Base-by-base conservation (phyloP, 2,329 filamentous ascomycete species). In the Beauveria sp. region DNA sequence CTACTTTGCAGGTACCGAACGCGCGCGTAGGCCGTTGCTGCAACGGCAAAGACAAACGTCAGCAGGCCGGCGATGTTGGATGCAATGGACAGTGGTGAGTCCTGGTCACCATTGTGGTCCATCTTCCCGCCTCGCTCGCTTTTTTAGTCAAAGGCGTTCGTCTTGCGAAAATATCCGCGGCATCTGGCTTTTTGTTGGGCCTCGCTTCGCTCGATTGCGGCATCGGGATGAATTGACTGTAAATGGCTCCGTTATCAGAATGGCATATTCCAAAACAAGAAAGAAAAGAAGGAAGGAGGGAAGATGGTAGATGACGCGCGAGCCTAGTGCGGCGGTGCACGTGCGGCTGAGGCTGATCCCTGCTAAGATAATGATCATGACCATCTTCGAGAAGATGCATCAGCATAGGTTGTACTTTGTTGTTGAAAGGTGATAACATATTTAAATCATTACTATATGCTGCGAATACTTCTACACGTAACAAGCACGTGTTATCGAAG, bases 1-100 rank as follows among this genome's bases (percentile, higher is more conserved):
- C 77, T 78, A 64, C 78, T 78, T 43, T 75, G 76, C 26, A 81
- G 68, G 62, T 79, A 79, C 8, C 71, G 76, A 52, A 81, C 65
- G 40, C 77, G 75, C 5, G 73, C 77, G 61, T 78, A 80, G n/a
- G 71, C 65, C 0, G 77, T 73, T 2, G 77, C 77, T 0, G 73
- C 63, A 50, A 80, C 75, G 49, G 77, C 78, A n/a, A 77, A 73
- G 34, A 80, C 68, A 61, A 81, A 80, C 7, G 78, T 81, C 28
- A 80, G 69, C 48, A 81, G 79, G 61, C 78, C 77, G 2, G 76
- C 71, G 49, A 80, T 64, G 62, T 73, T 78, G 58, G 78, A 72
- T 5, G 74, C 74, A 52, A 77, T 75, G 50, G 76, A 80, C 26
- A 81, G 71, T 5, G 77, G 78, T 31, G 76, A 76, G 68, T 81